phyloP scores from a whole-genome alignment of 1,284 basidiomycete species.

The Microbotryum violaceum region DNA sequence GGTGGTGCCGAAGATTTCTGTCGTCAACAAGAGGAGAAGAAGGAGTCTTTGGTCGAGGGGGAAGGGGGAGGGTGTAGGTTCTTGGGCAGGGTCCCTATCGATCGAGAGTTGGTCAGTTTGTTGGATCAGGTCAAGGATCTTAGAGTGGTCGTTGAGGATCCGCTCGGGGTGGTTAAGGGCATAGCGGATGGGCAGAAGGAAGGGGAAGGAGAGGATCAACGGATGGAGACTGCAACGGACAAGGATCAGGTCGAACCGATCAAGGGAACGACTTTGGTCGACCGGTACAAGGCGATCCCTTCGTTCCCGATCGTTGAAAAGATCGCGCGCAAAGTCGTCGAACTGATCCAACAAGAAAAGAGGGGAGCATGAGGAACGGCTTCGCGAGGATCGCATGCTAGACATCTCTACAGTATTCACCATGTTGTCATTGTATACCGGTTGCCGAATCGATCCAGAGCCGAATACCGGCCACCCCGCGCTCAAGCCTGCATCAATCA shows the following conservation, averaged over 20 bases:
- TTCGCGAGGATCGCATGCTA: no score
- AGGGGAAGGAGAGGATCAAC: background rate
- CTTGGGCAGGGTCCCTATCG: slow-evolving; percentile 86
- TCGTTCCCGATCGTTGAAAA: slow-evolving; percentile 41
- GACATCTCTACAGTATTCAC: no score
- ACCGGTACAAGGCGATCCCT: slow-evolving; percentile 42
- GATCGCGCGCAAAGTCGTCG: slow-evolving; percentile 39
- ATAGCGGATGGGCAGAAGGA: background rate
- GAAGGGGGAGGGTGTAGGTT: slow-evolving; percentile 57
- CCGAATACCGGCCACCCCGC: no score
- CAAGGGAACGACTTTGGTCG: slow-evolving; percentile 36
- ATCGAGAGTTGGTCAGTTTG: slow-evolving; percentile 79
- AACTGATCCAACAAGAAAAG: slow-evolving; percentile 28
- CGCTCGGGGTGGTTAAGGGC: background rate
- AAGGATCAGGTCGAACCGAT: background rate
- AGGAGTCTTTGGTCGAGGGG: slow-evolving; percentile 15
- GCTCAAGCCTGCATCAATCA: no score
- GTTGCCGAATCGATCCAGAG: no score
- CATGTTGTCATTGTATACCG: no score
- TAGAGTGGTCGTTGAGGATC: slow-evolving; percentile 13
- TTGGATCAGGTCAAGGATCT: slow-evolving; percentile 61
- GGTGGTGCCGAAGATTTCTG: slow-evolving; percentile 71
- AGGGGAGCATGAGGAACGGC: background rate
- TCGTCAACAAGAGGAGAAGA: slow-evolving; percentile 23
- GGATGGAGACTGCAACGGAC: background rate